phyloP scores from a whole-genome alignment of 371 early-diverging fungal species.

The Actinomucor elegans region DNA sequence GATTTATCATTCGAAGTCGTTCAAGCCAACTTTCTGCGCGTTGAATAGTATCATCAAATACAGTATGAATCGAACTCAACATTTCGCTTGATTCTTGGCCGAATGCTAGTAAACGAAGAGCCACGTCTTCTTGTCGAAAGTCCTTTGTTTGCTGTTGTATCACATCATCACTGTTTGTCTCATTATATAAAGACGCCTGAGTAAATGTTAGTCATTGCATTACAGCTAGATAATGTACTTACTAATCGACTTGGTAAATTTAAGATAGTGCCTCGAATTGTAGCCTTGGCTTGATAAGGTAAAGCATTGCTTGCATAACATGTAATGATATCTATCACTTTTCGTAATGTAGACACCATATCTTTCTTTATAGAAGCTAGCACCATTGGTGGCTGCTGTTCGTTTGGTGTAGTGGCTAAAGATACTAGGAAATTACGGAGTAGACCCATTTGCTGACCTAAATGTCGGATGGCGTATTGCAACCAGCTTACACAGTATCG shows the following conservation, averaged over 20 bases:
- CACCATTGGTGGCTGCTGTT: slow-evolving; percentile 23
- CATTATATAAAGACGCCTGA: slow-evolving; percentile 30
- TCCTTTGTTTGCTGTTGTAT: slow-evolving; percentile 13
- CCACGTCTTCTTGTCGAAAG: slow-evolving; percentile 25
- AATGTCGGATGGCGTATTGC: slow-evolving; percentile 77
- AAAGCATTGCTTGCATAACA: slow-evolving; percentile 82
- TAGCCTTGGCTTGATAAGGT: slow-evolving; percentile 77
- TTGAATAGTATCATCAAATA: slow-evolving; percentile 75
- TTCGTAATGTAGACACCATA: slow-evolving; percentile 79
- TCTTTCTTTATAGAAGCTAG: slow-evolving; percentile 72
- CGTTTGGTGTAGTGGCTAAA: slow-evolving; percentile 34
- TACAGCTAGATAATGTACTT: background rate
- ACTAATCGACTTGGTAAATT: slow-evolving; percentile 83
- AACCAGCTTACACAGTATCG: slow-evolving; percentile 84
- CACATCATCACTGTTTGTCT: background rate
- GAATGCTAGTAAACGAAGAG: slow-evolving; percentile 51
- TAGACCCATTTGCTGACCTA: slow-evolving; percentile 73
- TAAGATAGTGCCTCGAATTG: slow-evolving; percentile 81
- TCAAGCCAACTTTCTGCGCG: slow-evolving; percentile 81
- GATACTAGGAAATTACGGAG: slow-evolving; percentile 65
- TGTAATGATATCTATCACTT: slow-evolving; percentile 84
- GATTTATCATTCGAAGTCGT: slow-evolving; percentile 36
- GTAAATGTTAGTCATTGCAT: background rate
- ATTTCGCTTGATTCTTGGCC: slow-evolving; percentile 83
- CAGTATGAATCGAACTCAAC: slow-evolving; percentile 70